Evolutionary conservation across 2,329 filamentous ascomycete genomes (phyloP), one percentile per base, ranked within the genome.

Genomic region (Fusarium sp.): DNA sequence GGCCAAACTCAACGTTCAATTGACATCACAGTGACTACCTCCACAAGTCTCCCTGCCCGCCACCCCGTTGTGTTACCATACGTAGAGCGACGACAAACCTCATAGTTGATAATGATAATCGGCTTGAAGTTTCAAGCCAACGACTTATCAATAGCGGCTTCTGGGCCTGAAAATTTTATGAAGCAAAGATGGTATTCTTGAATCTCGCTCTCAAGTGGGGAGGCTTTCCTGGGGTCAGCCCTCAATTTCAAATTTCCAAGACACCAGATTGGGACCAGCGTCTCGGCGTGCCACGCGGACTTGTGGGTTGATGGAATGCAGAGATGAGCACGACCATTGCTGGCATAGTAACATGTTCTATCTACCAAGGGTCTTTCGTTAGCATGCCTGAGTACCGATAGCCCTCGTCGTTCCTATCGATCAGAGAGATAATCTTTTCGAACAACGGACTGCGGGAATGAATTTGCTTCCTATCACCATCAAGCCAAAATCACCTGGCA

Each of bases 11-110:
- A 42, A 57, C 57, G 43, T 56, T 57, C 53, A 52, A 54, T 65
- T 70, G 65, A 68, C 57, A 67, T 70, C 67, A 69, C 63, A 57
- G 53, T 66, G 62, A 57, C 56, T 64, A 46, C 43, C 23, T 25
- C 23, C 23, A 25, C 23, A 8, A 8, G 8, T 25, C 23, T 25
- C 23, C 8, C 8, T 25, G 23, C 23, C 23, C 23, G 23, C 23
- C 23, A 6, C 23, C 23, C 23, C 23, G 6, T 25, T 25, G 23
- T 25, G 23, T 25, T 25, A 25, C 23, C 23, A 25, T 25, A 25
- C 23, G 23, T 25, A 25, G 23, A 25, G 19, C 19, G 19, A 19
- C 19, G 8, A 25, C 23, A 25, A 25, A 25, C 23, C 23, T 4
- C 6, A 7, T 25, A 2, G 23, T 19, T 19, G 23, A 25, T 25